Percentiles rank a stretch among this genome's conserved stretches.
These are phyloP conservation scores for Cadophora malorum DNA, from an alignment of 2,329 filamentous ascomycete genomes.

Conservation along the genomic window DNA sequence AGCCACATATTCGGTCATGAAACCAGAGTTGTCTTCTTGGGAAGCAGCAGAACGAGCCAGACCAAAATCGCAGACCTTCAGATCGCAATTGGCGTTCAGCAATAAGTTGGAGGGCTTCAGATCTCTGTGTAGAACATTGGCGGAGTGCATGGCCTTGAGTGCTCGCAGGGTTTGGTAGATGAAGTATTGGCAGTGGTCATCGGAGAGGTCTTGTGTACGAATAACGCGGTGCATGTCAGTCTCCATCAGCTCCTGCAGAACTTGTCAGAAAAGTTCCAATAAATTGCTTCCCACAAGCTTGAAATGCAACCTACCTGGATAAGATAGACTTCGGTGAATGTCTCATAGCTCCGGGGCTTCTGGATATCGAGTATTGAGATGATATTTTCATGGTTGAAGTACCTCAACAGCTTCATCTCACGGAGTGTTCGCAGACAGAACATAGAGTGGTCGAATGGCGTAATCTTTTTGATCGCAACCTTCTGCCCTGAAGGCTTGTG, in stretches of 20 bases:
- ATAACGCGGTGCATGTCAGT: conserved; percentile 99
- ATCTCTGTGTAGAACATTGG: conserved; percentile 96
- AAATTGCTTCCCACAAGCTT: conserved; percentile 2
- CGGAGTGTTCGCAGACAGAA: conserved; percentile 95
- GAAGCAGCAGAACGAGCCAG: conserved; percentile 94
- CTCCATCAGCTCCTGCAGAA: conserved; percentile 89
- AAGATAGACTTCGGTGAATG: conserved; percentile 96
- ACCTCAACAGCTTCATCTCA: conserved; percentile 98
- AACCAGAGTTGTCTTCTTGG: conserved; percentile 99
- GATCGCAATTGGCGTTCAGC: conserved; percentile 96
- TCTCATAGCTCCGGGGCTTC: conserved; percentile 94
- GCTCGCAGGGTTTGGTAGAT: conserved; percentile 99
- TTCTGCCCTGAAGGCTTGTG: conserved; percentile 99
- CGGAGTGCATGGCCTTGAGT: conserved; percentile 98
- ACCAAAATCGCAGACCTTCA: conserved; percentile 99
- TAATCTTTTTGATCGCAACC: conserved; percentile 99
- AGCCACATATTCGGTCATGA: conserved; percentile 99
- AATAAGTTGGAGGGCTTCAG: conserved; percentile 97
- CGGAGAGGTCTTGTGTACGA: conserved; percentile 95
- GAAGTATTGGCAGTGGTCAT: conserved; percentile 99
- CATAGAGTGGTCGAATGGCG: conserved; percentile 98
- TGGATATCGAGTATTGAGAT: conserved; percentile 99
- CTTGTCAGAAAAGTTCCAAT: conserved; percentile 26
- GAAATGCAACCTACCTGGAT: conserved; percentile 73
- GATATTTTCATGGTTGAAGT: conserved; percentile 99